Base-by-base conservation (phyloP, 2,329 filamentous ascomycete genomes). In the Thielaviopsis ethacetica region DNA sequence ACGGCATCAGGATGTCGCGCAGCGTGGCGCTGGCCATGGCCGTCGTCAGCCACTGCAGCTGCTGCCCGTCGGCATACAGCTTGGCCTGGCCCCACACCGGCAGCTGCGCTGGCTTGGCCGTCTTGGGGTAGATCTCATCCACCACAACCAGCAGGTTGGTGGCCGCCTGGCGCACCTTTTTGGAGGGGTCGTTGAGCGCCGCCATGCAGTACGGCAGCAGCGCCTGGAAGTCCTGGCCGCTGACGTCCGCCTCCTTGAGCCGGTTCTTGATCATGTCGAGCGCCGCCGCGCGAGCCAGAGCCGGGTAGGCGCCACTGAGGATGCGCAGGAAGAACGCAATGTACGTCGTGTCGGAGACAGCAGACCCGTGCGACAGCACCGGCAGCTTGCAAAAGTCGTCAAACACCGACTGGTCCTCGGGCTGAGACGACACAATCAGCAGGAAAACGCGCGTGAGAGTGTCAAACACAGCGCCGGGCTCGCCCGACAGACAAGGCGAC, bases 161-260 rank as follows among this genome's bases (percentile, higher is more conserved):
- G 21, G 90, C 86, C 56, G 88, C 83, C 62, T 83, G 82, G 52
- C 91, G 85, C 50, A 95, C 85, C 62, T 82, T 82, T 62, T 84
- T 83, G 1, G 87, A 87, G 5, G 82, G 72, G 68, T 97, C 91
- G 24, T 81, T 76, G 19, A 97, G 77, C 22, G 86, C 86, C 44
- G 79, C 75, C 53, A 96, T 72, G 34, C 85, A 75, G 70, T 95
- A 96, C 2, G 91, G 91, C n/a, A 95, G 67, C 19, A 96, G 69
- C 12, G 82, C 80, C 67, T 97, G 91, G 54, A 91, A 76, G 67
- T 95, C 86, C 7, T 79, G 67, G 21, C 73, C 72, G 22, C 67
- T 69, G 58, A 73, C 74, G 60, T 78, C 75, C 15, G 71, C 70
- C 10, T 71, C 69, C 57, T 80, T 79, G 19, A 89, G 68, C 26